Evolutionary conservation across 2,329 filamentous ascomycete species (phyloP).

Genomic region (Massarina eburnea): DNA sequence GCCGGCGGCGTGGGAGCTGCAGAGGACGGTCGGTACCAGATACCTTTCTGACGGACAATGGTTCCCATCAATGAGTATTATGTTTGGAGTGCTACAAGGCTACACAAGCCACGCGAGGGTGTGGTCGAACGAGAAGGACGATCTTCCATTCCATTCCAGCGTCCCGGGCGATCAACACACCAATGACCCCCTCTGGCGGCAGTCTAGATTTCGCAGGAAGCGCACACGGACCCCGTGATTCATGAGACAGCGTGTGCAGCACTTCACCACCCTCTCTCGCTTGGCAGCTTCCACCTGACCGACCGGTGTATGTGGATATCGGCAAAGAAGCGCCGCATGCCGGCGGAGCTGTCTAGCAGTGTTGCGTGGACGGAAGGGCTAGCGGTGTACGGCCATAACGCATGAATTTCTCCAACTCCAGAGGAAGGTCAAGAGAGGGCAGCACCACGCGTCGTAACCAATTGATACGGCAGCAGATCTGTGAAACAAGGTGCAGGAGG

Average conservation of each 20-base stretch:
- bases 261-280: neutral
- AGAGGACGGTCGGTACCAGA: conserved; percentile 4
- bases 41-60: conserved; percentile 3
- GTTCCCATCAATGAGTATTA: neutral
- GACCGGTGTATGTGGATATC: conserved; percentile 9
- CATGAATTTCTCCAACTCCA: conserved; percentile 1
- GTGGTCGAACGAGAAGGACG: neutral
- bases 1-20: neutral
- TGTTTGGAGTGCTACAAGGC: conserved; percentile 2
- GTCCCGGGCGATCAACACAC: neutral
- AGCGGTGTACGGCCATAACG: neutral
- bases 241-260: conserved; percentile 1
- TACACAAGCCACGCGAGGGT: conserved; percentile 5
- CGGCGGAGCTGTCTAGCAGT: neutral
- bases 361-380: neutral
- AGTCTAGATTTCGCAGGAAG: neutral
- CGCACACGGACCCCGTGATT: neutral
- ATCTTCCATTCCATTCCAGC: neutral
- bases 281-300: neutral
- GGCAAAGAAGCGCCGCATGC: neutral
- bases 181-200: neutral
- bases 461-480: neutral
- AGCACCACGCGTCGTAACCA: neutral
- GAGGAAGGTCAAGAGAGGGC: conserved; percentile 1
- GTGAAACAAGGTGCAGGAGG: conserved; percentile 4